Conservation (phyloP, 2,329 filamentous ascomycete genomes). For the Fusarium tupiense region DNA sequence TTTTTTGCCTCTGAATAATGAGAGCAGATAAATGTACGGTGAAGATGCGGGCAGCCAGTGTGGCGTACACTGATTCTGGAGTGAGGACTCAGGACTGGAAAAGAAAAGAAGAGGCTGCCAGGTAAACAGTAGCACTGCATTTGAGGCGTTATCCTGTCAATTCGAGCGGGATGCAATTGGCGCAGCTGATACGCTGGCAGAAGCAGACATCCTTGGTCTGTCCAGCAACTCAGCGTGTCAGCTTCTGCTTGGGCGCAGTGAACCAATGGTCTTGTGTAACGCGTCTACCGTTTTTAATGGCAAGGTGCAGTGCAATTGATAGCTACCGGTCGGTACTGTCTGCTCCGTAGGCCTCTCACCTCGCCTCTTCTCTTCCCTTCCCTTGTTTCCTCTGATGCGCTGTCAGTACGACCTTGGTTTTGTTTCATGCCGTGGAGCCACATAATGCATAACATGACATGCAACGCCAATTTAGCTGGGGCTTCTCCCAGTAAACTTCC, state of each 20-base stretch:
- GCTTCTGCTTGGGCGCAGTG: constrained; percentile 22
- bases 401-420: constrained; percentile 39
- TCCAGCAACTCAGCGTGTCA: constrained; percentile 22
- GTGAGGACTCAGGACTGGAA: not conserved
- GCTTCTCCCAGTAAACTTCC: constrained; percentile 6
- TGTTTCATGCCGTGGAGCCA: constrained; percentile 41
- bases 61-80: not conserved
- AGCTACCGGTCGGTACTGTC: not conserved
- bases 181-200: constrained; percentile 18
- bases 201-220: not conserved
- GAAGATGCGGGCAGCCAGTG: constrained; percentile 2
- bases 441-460: constrained; percentile 35
- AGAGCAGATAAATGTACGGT: constrained; percentile 12
- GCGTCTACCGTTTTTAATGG: not conserved
- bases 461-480: constrained; percentile 34
- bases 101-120: constrained; percentile 1
- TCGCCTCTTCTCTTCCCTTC: not conserved
- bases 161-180: constrained; percentile 26
- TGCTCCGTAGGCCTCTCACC: not conserved
- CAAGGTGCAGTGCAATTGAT: constrained; percentile 1
- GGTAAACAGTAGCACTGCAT: constrained; percentile 12
- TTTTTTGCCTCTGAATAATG: not conserved
- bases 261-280: constrained; percentile 2
- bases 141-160: constrained; percentile 4
- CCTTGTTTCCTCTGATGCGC: constrained; percentile 32